Conservation (phyloP, 495 filamentous ascomycete species). For the Lasiosphaeris hirsuta region DNA sequence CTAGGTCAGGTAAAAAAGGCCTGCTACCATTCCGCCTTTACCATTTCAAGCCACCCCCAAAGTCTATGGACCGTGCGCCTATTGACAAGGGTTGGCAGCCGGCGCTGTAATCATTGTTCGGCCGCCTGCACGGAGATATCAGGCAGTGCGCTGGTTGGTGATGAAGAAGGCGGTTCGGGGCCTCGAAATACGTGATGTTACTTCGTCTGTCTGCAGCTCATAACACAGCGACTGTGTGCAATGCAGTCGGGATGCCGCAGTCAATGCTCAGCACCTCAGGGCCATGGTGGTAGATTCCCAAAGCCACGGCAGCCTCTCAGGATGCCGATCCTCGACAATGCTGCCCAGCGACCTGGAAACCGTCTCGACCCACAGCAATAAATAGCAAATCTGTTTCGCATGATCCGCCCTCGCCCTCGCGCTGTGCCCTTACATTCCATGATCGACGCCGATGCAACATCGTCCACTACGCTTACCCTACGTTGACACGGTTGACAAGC, state of each 20-base stretch:
- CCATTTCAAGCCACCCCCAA: no score
- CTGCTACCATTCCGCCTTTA: no score
- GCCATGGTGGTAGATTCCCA: background rate
- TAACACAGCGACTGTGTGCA: background rate
- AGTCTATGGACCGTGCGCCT: conserved; percentile 16
- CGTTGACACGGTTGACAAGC: background rate
- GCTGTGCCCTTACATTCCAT: conserved; percentile 5
- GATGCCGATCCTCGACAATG: conserved; percentile 3
- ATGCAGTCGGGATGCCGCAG: background rate
- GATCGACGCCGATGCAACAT: conserved; percentile 13
- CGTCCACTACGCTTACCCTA: background rate
- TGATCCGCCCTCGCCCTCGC: background rate
- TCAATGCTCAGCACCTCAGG: background rate
- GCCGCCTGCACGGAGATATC: background rate
- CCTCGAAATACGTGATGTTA: background rate
- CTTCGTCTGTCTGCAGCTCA: background rate
- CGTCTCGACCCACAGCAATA: background rate
- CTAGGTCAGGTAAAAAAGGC: background rate
- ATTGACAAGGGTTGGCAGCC: conserved; percentile 12
- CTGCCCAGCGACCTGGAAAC: conserved; percentile 4
- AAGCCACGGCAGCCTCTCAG: background rate
- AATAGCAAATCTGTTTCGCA: background rate
- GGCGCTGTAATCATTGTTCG: background rate
- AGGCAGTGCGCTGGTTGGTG: background rate
- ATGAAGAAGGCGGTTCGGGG: no score